Evolutionary conservation across 352 stramenopile species (phyloP).

Genomic region (Pseudoperonospora humuli): DNA sequence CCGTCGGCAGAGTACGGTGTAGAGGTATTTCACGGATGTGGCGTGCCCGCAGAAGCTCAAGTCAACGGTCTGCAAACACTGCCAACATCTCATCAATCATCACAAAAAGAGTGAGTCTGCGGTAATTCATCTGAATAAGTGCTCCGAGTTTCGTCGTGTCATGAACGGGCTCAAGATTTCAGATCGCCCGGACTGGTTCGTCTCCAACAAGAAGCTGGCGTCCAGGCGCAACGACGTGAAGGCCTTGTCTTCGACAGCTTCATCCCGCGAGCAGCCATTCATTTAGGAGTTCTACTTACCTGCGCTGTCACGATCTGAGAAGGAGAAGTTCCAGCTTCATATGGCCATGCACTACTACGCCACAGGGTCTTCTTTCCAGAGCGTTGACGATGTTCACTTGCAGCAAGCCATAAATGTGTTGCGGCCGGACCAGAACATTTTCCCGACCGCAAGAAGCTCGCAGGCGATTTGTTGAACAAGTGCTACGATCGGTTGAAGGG

Average conservation of each 20-base stretch:
- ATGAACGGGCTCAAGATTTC: constrained; percentile 1
- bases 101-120: neutral
- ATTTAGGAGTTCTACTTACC: too few relatives aligned
- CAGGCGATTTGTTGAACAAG: neutral
- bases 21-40: too few relatives aligned
- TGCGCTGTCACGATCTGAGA: too few relatives aligned
- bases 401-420: neutral
- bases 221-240: neutral
- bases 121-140: neutral
- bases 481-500: neutral
- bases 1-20: neutral
- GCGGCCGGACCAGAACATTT: neutral
- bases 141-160: neutral
- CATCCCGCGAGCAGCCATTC: too few relatives aligned
- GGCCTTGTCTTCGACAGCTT: too few relatives aligned
- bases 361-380: too few relatives aligned
- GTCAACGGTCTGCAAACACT: neutral
- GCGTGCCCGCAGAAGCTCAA: neutral
- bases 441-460: neutral
- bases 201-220: neutral
- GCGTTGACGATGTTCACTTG: neutral
- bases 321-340: too few relatives aligned
- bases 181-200: neutral
- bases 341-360: neutral
- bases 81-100: neutral